phyloP scores from a whole-genome alignment of 1,139 yeast genomes.

The Pichia sp. region DNA sequence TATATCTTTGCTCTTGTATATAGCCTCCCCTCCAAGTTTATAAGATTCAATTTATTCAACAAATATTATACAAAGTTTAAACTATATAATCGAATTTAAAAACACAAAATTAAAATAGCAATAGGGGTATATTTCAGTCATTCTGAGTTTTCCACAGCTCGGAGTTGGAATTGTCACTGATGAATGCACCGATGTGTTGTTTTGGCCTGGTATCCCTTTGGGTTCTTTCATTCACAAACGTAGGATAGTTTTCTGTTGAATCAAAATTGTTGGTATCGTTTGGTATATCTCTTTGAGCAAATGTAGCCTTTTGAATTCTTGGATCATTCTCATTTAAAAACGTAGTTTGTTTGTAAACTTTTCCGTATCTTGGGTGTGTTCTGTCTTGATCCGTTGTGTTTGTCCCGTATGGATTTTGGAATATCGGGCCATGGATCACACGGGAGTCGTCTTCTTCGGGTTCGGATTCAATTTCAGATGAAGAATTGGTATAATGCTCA shows the following conservation, averaged over 20 bases:
- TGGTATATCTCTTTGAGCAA: constrained; percentile 7
- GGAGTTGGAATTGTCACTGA: background rate
- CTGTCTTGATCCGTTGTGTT: no score
- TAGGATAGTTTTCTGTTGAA: constrained; percentile 7
- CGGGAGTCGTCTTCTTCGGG: background rate
- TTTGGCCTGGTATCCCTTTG: background rate
- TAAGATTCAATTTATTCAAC: background rate
- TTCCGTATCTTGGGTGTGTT: no score
- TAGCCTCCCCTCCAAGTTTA: background rate
- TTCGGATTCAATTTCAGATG: constrained; percentile 5
- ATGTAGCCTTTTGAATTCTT: background rate
- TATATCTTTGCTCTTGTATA: background rate
- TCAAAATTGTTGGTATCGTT: constrained; percentile 10
- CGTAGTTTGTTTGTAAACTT: no score
- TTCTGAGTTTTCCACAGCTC: constrained; percentile 2
- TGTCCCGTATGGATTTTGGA: constrained; percentile 2
- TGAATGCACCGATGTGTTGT: background rate
- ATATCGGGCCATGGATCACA: no score
- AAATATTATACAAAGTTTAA: background rate
- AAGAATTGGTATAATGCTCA: no score
- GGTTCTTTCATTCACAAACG: background rate
- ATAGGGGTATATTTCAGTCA: background rate
- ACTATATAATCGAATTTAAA: background rate
- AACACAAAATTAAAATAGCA: no score
- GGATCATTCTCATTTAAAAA: no score